These are phyloP conservation scores for Yamadazyma dendronema DNA, from an alignment of 1,139 yeast species.

Conservation along the genomic window DNA sequence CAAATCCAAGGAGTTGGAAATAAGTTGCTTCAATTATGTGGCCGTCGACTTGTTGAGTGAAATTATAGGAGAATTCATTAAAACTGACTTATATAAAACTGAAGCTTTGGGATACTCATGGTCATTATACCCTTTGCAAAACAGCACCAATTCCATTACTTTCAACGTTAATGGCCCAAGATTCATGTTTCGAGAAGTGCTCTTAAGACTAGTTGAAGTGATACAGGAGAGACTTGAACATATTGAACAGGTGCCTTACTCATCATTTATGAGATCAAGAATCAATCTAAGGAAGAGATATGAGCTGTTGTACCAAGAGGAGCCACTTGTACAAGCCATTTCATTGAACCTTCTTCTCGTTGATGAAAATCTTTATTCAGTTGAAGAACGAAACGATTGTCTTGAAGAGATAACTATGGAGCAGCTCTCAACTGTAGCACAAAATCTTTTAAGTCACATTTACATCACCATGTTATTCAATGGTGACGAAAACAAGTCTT, in stretches of 20 bases:
- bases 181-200: constrained; percentile 30
- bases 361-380: constrained; percentile 51
- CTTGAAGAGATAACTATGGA: constrained; percentile 29
- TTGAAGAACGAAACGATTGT: constrained; percentile 46
- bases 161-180: constrained; percentile 51
- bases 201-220: constrained; percentile 20
- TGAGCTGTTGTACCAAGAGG: constrained; percentile 31
- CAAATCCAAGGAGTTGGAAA: background rate
- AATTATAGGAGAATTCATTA: constrained; percentile 37
- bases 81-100: constrained; percentile 46
- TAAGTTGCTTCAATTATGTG: constrained; percentile 8
- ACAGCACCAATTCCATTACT: constrained; percentile 49
- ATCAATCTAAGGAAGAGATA: constrained; percentile 43
- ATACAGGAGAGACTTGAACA: constrained; percentile 17
- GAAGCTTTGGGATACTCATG: constrained; percentile 53
- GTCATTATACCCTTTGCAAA: constrained; percentile 50
- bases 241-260: constrained; percentile 20
- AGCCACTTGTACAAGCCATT: constrained; percentile 42
- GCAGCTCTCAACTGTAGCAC: constrained; percentile 13
- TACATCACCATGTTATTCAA: constrained; percentile 45
- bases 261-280: constrained; percentile 42
- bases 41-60: constrained; percentile 50
- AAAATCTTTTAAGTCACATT: constrained; percentile 22
- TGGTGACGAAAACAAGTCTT: constrained; percentile 38
- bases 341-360: constrained; percentile 48